These are phyloP conservation scores for Botrytis squamosa DNA, from an alignment of 2,329 filamentous ascomycete species.

Conservation along the genomic window DNA sequence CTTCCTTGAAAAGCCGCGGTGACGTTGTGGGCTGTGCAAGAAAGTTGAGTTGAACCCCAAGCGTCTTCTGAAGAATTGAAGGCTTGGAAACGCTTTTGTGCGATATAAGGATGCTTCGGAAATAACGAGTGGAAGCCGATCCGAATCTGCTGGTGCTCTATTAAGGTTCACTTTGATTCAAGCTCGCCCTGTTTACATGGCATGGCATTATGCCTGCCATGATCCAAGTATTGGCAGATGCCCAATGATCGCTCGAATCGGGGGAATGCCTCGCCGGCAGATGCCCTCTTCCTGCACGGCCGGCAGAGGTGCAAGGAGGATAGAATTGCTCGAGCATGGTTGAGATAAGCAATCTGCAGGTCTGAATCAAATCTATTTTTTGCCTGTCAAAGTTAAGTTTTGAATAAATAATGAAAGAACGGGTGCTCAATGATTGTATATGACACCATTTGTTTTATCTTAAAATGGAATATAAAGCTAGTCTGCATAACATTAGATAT, in stretches of 20 bases:
- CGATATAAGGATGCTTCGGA: slow-evolving; percentile 1
- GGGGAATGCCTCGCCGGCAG: not conserved
- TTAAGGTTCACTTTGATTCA: slow-evolving; percentile 1
- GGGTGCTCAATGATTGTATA: not conserved
- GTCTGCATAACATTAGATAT: not conserved
- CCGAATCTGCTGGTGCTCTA: not conserved
- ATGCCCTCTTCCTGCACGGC: not conserved
- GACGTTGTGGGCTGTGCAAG: not conserved
- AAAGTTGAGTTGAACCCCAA: not conserved
- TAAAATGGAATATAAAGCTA: not conserved
- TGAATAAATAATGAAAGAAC: not conserved
- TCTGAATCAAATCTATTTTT: not conserved
- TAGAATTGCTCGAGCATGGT: not conserved
- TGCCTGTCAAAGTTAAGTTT: not conserved
- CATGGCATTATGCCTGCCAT: slow-evolving; percentile 4
- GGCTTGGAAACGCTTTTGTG: not conserved
- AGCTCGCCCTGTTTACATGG: not conserved
- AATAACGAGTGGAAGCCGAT: not conserved
- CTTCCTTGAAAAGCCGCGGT: not conserved
- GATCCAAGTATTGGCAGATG: slow-evolving; percentile 1
- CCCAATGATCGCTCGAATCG: not conserved
- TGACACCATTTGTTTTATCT: not conserved
- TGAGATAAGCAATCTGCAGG: not conserved
- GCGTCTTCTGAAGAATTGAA: not conserved
- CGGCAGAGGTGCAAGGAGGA: not conserved